Evolutionary conservation across 352 stramenopile genomes (phyloP).

Genomic region (Peronosclerospora sorghi): DNA sequence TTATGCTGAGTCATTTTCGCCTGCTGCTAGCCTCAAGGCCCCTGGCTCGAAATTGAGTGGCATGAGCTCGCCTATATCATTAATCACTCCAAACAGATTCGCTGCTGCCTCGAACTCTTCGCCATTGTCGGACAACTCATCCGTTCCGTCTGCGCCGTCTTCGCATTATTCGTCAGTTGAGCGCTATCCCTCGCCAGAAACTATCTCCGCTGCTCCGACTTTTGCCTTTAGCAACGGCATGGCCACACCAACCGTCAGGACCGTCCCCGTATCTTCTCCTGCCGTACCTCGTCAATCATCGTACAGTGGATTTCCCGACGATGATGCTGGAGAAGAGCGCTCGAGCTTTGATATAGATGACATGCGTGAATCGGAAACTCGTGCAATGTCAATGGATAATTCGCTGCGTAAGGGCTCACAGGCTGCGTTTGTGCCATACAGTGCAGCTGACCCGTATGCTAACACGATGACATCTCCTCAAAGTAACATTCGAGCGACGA

Average conservation of each 20-base stretch:
- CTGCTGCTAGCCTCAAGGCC: constrained; percentile 20
- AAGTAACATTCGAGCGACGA: constrained; percentile 60
- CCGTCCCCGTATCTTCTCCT: constrained; percentile 14
- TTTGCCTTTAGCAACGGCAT: constrained; percentile 19
- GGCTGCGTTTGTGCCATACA: constrained; percentile 14
- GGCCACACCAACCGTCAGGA: constrained; percentile 3
- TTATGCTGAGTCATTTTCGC: constrained; percentile 40
- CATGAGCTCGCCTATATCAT: constrained; percentile 1
- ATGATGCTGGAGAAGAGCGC: constrained; percentile 34
- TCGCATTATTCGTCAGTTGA: constrained; percentile 7
- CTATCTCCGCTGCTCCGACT: constrained; percentile 13
- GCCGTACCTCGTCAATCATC: constrained; percentile 22
- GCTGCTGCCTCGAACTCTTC: constrained; percentile 14
- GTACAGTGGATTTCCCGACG: constrained; percentile 19
- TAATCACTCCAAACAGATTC: neutral
- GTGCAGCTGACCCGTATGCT: constrained; percentile 25
- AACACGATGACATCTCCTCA: constrained; percentile 56
- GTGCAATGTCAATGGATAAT: constrained; percentile 12
- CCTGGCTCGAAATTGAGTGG: constrained; percentile 9
- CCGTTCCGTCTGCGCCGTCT: constrained; percentile 8
- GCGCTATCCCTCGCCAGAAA: constrained; percentile 6
- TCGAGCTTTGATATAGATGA: constrained; percentile 81
- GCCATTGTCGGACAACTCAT: constrained; percentile 8
- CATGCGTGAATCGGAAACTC: constrained; percentile 53
- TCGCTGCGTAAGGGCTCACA: constrained; percentile 11